A percentile compares a stretch with the other conserved stretches of the same genome.
Conservation (phyloP, 2,329 filamentous ascomycete genomes). For the Balansia obtecta region DNA sequence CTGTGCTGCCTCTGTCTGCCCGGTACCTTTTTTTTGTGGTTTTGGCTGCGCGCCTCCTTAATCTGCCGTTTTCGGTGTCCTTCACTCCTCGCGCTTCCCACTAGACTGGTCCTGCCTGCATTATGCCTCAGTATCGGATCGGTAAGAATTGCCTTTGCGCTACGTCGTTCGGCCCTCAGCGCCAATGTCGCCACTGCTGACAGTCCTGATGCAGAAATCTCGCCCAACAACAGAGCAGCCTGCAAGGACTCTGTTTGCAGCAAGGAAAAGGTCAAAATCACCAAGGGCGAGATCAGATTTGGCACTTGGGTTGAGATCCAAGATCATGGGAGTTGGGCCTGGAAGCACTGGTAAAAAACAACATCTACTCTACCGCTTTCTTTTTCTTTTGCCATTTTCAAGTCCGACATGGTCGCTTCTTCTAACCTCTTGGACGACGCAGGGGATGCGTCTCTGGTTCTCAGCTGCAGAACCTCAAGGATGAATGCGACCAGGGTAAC, state of each 20-base stretch:
- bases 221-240: conserved; percentile 57
- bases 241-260: conserved; percentile 70
- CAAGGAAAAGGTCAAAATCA: conserved; percentile 54
- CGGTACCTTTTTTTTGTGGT: no score
- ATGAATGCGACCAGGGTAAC: conserved; percentile 34
- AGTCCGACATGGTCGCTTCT: no score
- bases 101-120: neutral
- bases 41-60: neutral
- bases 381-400: neutral
- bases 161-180: neutral
- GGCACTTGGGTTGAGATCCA: conserved; percentile 57
- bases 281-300: conserved; percentile 67
- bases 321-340: conserved; percentile 54
- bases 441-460: conserved; percentile 85
- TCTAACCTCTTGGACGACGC: neutral
- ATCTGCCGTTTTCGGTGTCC: neutral
- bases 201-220: conserved; percentile 45
- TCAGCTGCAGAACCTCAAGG: conserved; percentile 54
- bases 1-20: no score
- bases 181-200: neutral
- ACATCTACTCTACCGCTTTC: neutral
- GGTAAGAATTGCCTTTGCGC: conserved; percentile 21
- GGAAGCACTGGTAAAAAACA: conserved; percentile 87
- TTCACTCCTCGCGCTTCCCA: no score
- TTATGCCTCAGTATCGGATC: conserved; percentile 33